Conservation (phyloP, 1,139 yeast genomes). For the Debaryomycetaceae sp. region DNA sequence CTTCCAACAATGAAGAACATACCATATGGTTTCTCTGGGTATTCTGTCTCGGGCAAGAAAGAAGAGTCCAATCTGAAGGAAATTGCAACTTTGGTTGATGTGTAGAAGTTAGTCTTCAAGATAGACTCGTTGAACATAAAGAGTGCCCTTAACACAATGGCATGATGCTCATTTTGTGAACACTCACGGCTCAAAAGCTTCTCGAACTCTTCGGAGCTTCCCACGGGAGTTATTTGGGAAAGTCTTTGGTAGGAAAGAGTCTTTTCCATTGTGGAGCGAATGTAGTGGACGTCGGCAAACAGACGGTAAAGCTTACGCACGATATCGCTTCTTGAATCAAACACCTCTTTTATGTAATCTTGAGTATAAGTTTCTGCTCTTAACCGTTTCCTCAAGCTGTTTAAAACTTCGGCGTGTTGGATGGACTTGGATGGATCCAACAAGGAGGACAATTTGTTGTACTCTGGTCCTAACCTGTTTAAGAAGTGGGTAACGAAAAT, state of each 20-base stretch:
- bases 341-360: constrained; percentile 74
- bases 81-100: constrained; percentile 91
- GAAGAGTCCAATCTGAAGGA: constrained; percentile 88
- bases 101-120: constrained; percentile 89
- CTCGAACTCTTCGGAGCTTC: constrained; percentile 72
- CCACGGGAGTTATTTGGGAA: constrained; percentile 70
- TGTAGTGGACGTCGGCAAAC: constrained; percentile 89
- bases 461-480: constrained; percentile 91
- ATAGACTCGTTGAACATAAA: constrained; percentile 82
- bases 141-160: constrained; percentile 76
- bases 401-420: constrained; percentile 72
- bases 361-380: constrained; percentile 93
- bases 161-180: constrained; percentile 78
- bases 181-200: constrained; percentile 64
- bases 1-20: constrained; percentile 95
- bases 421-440: constrained; percentile 60
- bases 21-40: constrained; percentile 90
- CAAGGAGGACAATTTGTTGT: constrained; percentile 61
- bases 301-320: constrained; percentile 84
- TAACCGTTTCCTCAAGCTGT: constrained; percentile 80
- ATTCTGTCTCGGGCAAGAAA: constrained; percentile 79
- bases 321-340: constrained; percentile 66
- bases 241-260: constrained; percentile 89
- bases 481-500: constrained; percentile 92
- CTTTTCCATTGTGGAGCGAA: constrained; percentile 67